A percentile compares a stretch with the other conserved stretches of the same genome.
Evolutionary conservation across 176 grass and related monocot species (phyloP).

Genomic region (Oryza longistaminata): DNA sequence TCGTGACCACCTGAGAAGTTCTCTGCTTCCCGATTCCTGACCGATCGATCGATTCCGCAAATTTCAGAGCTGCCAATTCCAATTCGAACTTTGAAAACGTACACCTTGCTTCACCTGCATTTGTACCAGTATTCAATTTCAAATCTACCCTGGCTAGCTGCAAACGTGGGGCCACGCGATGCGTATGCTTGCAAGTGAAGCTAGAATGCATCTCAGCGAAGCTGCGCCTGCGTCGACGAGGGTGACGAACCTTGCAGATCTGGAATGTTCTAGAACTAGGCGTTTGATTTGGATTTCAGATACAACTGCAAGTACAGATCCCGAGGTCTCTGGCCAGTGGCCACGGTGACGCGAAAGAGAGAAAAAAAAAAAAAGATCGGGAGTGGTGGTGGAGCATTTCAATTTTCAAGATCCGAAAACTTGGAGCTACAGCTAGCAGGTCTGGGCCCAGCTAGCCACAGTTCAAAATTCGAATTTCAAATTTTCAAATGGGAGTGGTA

Average conservation of each 20-base stretch:
- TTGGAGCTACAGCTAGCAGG: neutral
- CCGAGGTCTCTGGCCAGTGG: neutral
- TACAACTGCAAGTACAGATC: neutral
- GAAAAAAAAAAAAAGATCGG: neutral
- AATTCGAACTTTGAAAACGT: neutral
- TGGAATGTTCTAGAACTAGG: constrained; percentile 13
- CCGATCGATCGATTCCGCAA: neutral
- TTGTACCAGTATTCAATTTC: neutral
- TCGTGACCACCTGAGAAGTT: too few relatives aligned
- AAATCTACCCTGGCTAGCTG: neutral
- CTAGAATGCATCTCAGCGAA: neutral
- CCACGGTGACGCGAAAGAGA: neutral
- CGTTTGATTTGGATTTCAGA: neutral
- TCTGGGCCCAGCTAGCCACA: neutral
- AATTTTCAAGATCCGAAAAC: neutral
- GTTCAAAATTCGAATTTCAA: neutral
- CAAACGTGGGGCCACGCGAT: neutral
- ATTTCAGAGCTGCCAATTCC: neutral
- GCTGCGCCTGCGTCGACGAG: neutral
- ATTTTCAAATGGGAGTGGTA: constrained; percentile 9
- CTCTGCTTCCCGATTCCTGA: neutral
- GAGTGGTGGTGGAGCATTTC: neutral
- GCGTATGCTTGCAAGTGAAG: constrained; percentile 4
- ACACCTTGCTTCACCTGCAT: too few relatives aligned
- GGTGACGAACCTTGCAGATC: neutral